Evolutionary conservation across 1,284 basidiomycete species (phyloP), one percentile per base, ranked within the genome.

Genomic region (Ustilago crameri): DNA sequence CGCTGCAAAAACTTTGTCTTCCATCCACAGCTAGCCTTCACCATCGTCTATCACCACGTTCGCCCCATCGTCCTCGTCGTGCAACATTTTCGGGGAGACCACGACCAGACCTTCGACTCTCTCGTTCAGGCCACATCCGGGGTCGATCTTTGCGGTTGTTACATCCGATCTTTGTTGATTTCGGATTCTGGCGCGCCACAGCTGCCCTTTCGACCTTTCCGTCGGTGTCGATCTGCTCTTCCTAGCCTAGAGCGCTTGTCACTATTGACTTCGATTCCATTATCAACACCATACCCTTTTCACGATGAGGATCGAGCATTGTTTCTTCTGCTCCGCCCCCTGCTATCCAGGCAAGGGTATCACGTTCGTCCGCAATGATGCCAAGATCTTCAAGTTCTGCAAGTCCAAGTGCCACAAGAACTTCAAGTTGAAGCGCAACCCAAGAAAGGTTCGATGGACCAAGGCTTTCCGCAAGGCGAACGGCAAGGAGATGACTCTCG

Each of bases 401-500:
- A 81, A 79, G 62, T 78, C 74, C 47, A 83, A 83, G 55, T 83
- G 81, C 65, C 81, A 83, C 75, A 83, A 83, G 76, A 83, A 82
- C 76, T 82, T 81, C 79, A 95, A 93, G 86, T 97, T 99, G 95
- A 99, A 98, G 87, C 91, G 96, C 50, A 99, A 99, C 86, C 96
- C 96, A 47, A 90, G 96, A 73, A 99, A 99, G 86, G 95, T 99
- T 50, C 89, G 93, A 80, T 99, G 96, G 96, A 99, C 96, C 54
- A 99, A 99, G 86, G 96, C 96, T 17, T 99, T 99, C 89, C 89
- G 96, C 78, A 97, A 95, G 84, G 93, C 96, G 23, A 93, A 94
- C 61, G 96, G 96, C 72, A 99, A 98, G 87, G 96, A 99, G 86
- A 99, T 99, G 96, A 95, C 93, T 14, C 92, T 99, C 81, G 96